phyloP scores from a whole-genome alignment of 2,329 filamentous ascomycete species.

The Aquanectria penicillioides region DNA sequence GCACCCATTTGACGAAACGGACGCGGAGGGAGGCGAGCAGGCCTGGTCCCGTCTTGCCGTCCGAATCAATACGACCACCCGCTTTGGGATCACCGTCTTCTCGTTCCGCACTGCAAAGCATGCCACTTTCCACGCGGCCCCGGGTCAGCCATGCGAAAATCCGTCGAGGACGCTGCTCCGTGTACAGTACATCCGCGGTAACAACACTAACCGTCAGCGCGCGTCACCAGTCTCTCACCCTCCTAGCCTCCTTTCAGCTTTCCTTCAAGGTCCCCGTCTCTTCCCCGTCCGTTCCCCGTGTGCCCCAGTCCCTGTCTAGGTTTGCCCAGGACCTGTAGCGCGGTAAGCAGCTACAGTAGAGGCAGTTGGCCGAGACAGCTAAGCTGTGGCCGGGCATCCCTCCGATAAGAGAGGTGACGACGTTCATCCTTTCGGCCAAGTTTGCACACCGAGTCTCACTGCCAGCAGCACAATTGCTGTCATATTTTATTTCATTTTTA shows the following conservation, averaged over 20 bases:
- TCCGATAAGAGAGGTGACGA: slow-evolving; percentile 10
- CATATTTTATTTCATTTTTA: neutral
- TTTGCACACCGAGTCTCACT: neutral
- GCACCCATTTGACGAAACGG: slow-evolving; percentile 11
- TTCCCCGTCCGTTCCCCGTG: slow-evolving; percentile 12
- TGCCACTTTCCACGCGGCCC: slow-evolving; percentile 16
- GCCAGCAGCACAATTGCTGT: neutral
- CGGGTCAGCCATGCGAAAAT: neutral
- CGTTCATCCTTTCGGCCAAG: slow-evolving; percentile 1
- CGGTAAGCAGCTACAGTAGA: slow-evolving; percentile 10
- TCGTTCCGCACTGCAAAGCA: slow-evolving; percentile 6
- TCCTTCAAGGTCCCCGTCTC: slow-evolving; percentile 20
- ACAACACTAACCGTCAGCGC: too few relatives aligned
- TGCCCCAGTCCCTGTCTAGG: slow-evolving; percentile 22
- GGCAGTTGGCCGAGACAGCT: slow-evolving; percentile 13
- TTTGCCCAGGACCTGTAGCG: slow-evolving; percentile 21
- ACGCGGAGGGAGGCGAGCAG: neutral
- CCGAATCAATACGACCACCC: neutral
- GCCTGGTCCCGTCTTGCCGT: slow-evolving; percentile 2
- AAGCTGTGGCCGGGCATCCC: slow-evolving; percentile 7
- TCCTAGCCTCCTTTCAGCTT: slow-evolving; percentile 16
- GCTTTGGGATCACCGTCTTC: neutral
- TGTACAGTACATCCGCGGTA: too few relatives aligned
- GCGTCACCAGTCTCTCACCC: slow-evolving; percentile 10
- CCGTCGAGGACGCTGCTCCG: too few relatives aligned